phyloP scores from a whole-genome alignment of 1,284 basidiomycete species.

The Cryptococcus sp. region DNA sequence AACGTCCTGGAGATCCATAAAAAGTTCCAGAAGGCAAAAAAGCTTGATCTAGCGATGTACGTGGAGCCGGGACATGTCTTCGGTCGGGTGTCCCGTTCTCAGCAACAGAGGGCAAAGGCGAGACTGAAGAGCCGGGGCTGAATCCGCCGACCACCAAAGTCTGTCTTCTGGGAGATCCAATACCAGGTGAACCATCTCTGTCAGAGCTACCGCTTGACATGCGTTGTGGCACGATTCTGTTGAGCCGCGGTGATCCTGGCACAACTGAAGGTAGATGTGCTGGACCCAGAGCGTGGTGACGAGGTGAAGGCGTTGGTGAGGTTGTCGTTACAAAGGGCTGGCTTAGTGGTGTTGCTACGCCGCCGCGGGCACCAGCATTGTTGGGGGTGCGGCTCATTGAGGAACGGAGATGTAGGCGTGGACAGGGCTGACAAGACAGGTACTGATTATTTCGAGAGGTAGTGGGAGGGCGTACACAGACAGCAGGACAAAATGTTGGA shows the following conservation, averaged over 20 bases:
- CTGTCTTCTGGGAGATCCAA: slow-evolving; percentile 5
- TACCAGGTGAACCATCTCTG: not conserved
- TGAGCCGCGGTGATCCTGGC: not conserved
- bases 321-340: slow-evolving; percentile 4
- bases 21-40: slow-evolving; percentile 6
- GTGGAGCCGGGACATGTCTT: slow-evolving; percentile 16
- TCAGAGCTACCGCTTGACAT: not conserved
- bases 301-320: slow-evolving; percentile 12
- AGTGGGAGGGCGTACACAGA: too few species aligned
- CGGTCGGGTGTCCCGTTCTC: slow-evolving; percentile 3
- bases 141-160: slow-evolving; percentile 17
- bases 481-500: too few species aligned
- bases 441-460: too few species aligned
- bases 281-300: not conserved
- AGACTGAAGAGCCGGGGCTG: slow-evolving; percentile 11
- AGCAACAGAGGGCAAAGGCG: slow-evolving; percentile 13
- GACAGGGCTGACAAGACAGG: too few species aligned
- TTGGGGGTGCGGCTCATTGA: not conserved
- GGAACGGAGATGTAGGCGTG: not conserved
- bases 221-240: not conserved
- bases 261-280: not conserved
- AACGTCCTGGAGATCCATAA: slow-evolving; percentile 2
- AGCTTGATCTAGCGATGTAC: slow-evolving; percentile 27
- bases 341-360: slow-evolving; percentile 2
- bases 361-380: not conserved